These are phyloP conservation scores for Cryptosporidium canis DNA, from an alignment of 169 alveolate species.

Conservation along the genomic window DNA sequence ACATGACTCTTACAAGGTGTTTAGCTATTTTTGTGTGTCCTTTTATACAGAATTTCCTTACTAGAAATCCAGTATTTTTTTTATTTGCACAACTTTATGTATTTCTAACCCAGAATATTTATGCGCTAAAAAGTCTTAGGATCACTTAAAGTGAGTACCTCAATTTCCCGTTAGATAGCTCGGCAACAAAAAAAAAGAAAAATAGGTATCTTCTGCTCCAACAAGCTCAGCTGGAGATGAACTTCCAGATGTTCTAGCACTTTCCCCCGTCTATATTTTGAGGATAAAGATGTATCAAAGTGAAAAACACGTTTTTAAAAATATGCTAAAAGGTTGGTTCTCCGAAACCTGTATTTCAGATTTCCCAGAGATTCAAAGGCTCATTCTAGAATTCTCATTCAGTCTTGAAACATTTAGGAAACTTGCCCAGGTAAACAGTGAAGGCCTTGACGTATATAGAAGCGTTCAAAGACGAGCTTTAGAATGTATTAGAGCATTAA, in stretches of 20 bases:
- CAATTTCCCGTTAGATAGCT: background rate
- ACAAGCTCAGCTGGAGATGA: background rate
- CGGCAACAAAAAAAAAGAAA: background rate
- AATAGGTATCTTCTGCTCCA: background rate
- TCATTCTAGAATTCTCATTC: constrained; percentile 40
- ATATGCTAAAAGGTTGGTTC: constrained; percentile 8
- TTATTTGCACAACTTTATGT: background rate
- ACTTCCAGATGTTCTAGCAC: background rate
- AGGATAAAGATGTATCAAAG: background rate
- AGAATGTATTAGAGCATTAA: background rate
- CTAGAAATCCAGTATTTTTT: background rate
- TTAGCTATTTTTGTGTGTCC: background rate
- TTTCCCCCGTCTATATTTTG: background rate
- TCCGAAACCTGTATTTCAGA: background rate
- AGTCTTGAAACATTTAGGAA: constrained; percentile 4
- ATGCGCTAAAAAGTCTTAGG: constrained; percentile 2
- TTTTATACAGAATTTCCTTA: background rate
- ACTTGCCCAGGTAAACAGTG: constrained; percentile 1
- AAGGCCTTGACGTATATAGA: constrained; percentile 1
- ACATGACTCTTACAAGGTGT: background rate
- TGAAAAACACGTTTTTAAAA: background rate
- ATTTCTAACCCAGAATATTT: background rate
- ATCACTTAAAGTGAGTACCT: background rate
- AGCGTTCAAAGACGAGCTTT: background rate
- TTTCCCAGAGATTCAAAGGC: constrained; percentile 25